Conservation (phyloP, 208 protist genomes). For the Kentomonas sorsogonicus region DNA sequence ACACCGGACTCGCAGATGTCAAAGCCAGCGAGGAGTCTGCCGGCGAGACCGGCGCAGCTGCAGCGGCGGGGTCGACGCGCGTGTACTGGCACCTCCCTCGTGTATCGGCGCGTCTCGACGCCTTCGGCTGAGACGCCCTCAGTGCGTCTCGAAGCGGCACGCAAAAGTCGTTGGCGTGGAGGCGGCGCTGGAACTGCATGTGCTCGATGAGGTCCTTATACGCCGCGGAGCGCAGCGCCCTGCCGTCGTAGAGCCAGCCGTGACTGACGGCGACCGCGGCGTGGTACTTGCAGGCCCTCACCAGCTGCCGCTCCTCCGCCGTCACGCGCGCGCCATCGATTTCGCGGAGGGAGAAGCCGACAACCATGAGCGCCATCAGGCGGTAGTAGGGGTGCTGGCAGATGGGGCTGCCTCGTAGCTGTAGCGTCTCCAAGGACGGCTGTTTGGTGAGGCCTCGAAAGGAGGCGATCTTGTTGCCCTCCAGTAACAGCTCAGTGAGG, state of each 20-base stretch:
- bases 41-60: no score
- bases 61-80: no score
- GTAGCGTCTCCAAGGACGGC: constrained; percentile 36
- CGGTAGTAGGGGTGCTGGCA: constrained; percentile 64
- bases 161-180: constrained; percentile 12
- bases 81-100: no score
- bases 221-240: constrained; percentile 25
- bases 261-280: constrained; percentile 72
- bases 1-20: no score
- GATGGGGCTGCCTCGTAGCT: constrained; percentile 62
- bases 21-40: no score
- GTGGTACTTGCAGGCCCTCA: constrained; percentile 24
- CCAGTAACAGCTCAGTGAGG: constrained; percentile 45
- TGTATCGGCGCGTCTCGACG: no score
- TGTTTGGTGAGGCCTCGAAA: constrained; percentile 71
- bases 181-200: constrained; percentile 27
- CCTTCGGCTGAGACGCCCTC: no score
- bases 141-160: no score
- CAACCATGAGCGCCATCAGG: constrained; percentile 62
- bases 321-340: constrained; percentile 58
- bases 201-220: constrained; percentile 46
- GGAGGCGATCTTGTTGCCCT: constrained; percentile 46
- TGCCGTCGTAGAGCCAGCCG: constrained; percentile 64
- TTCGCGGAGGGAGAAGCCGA: constrained; percentile 51
- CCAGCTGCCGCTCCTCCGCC: constrained; percentile 38